A percentile compares a stretch with the other conserved stretches of the same genome.
These are phyloP conservation scores for Penicillium soppii DNA, from an alignment of 495 filamentous ascomycete genomes.

Conservation along the genomic window DNA sequence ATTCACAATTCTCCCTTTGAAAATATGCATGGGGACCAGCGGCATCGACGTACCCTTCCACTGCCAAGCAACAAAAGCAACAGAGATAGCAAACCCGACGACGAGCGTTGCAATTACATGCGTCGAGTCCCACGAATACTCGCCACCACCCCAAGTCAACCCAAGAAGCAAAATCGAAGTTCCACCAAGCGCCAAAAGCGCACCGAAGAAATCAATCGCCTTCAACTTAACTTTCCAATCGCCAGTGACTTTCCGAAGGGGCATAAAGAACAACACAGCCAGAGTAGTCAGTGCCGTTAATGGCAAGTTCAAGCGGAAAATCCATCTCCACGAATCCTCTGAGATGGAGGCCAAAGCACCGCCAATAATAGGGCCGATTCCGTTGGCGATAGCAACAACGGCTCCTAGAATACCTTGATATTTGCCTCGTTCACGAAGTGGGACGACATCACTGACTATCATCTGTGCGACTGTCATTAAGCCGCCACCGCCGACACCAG, in stretches of 20 bases:
- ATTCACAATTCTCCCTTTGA: constrained; percentile 48
- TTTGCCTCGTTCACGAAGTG: constrained; percentile 54
- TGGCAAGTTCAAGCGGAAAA: constrained; percentile 52
- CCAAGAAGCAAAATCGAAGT: constrained; percentile 46
- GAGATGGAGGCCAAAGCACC: constrained; percentile 45
- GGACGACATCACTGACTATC: constrained; percentile 57
- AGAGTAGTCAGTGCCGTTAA: constrained; percentile 45
- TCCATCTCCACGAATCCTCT: constrained; percentile 54
- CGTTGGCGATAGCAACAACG: constrained; percentile 53
- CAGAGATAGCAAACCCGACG: constrained; percentile 40
- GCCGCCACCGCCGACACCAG: constrained; percentile 56
- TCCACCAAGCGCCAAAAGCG: constrained; percentile 37
- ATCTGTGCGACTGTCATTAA: constrained; percentile 54
- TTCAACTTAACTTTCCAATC: constrained; percentile 50
- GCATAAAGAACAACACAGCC: constrained; percentile 53
- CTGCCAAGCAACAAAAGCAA: constrained; percentile 51
- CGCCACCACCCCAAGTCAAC: constrained; percentile 53
- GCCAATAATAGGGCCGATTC: constrained; percentile 55
- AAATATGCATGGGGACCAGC: constrained; percentile 47
- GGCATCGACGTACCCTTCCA: constrained; percentile 39
- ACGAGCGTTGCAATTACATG: constrained; percentile 50
- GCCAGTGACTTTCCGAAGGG: constrained; percentile 46
- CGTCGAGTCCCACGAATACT: constrained; percentile 49
- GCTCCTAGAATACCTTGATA: constrained; percentile 59
- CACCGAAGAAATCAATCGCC: constrained; percentile 49